These are phyloP conservation scores for Microstegium vimineum DNA, from an alignment of 176 grass and related monocot genomes.

Conservation along the genomic window DNA sequence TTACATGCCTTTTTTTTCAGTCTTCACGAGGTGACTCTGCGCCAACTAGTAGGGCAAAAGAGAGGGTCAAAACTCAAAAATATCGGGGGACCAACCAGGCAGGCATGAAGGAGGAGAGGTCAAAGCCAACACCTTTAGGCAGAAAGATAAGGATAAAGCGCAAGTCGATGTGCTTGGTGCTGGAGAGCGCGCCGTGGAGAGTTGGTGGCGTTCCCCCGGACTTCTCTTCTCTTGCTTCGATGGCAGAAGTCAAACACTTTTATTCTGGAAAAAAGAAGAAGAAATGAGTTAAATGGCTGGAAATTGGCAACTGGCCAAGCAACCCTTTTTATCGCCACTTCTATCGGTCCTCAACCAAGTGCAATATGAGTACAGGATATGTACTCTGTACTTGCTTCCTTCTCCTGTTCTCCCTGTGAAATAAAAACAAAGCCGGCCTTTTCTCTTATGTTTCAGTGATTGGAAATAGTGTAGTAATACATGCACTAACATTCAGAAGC, in stretches of 20 bases:
- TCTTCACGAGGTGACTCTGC: background rate
- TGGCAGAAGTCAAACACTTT: conserved; percentile 34
- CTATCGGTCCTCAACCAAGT: background rate
- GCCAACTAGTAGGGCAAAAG: background rate
- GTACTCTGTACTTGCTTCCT: conserved; percentile 12
- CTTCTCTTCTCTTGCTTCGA: background rate
- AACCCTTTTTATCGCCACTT: conserved; percentile 21
- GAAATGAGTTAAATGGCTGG: background rate
- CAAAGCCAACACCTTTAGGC: conserved; percentile 33
- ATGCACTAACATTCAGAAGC: background rate
- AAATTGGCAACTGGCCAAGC: conserved; percentile 27
- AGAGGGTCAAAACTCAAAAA: background rate
- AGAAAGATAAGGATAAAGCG: conserved; percentile 44
- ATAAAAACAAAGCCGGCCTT: background rate
- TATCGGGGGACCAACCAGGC: conserved; percentile 22
- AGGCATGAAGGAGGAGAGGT: conserved; percentile 15
- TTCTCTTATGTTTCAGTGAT: background rate
- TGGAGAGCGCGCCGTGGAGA: conserved; percentile 40
- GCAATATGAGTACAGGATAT: background rate
- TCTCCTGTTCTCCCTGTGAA: conserved; percentile 17
- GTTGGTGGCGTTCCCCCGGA: conserved; percentile 26
- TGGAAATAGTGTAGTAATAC: background rate
- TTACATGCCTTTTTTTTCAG: background rate
- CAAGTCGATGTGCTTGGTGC: conserved; percentile 7
- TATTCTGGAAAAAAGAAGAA: background rate